A percentile compares a stretch with the other conserved stretches of the same genome.
These are phyloP conservation scores for Teunomyces lycoperdinae DNA, from an alignment of 805 yeast genomes.

Conservation along the genomic window DNA sequence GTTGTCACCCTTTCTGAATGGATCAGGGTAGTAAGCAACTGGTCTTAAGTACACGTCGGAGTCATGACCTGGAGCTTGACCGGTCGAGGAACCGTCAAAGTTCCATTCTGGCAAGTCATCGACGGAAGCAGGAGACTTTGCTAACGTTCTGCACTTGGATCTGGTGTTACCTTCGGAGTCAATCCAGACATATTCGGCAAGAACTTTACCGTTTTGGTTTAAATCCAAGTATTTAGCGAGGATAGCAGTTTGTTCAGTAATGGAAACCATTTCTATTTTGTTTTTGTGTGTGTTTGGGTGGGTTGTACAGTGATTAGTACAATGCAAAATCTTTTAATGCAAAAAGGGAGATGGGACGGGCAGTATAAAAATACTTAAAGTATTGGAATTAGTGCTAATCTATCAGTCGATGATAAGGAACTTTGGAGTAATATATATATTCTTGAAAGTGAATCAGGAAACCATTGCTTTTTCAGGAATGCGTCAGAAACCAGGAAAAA, in stretches of 20 bases:
- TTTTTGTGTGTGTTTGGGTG: constrained; percentile 1
- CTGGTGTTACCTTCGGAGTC: constrained; percentile 89
- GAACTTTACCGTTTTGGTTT: constrained; percentile 79
- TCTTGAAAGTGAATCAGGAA: background rate
- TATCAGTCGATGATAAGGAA: background rate
- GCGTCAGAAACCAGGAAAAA: background rate
- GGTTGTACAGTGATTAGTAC: background rate
- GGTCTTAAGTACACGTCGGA: constrained; percentile 95
- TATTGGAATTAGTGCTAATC: constrained; percentile 1
- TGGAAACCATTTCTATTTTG: constrained; percentile 27
- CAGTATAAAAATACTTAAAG: background rate
- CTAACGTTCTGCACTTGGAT: constrained; percentile 89
- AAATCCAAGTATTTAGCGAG: constrained; percentile 79
- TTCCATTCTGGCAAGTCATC: constrained; percentile 98
- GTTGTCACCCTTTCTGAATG: constrained; percentile 98
- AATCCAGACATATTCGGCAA: constrained; percentile 98
- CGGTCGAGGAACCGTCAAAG: constrained; percentile 98
- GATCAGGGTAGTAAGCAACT: constrained; percentile 92
- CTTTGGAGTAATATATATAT: background rate
- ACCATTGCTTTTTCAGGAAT: background rate
- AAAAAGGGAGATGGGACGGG: background rate
- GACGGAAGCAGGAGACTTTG: constrained; percentile 61
- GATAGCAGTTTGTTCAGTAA: constrained; percentile 70
- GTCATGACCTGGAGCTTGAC: constrained; percentile 97
- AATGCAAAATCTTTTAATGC: background rate